Conservation (phyloP, 2,329 filamentous ascomycete species). For the Talaromyces sp. region DNA sequence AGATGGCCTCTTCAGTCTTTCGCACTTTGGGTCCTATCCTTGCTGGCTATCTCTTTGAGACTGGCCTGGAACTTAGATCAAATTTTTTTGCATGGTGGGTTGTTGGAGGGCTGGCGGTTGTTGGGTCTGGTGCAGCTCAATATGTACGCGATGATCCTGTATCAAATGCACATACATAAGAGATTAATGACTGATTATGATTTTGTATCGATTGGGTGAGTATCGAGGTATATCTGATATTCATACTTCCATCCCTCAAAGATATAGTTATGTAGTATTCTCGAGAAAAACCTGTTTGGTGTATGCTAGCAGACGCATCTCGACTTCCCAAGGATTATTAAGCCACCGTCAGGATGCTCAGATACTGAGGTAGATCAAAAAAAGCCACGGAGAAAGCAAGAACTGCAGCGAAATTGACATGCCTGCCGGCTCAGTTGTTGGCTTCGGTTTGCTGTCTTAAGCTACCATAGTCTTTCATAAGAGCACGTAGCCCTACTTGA, state of each 20-base stretch:
- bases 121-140: conserved; percentile 58
- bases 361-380: neutral
- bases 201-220: too few species aligned
- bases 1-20: conserved; percentile 54
- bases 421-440: neutral
- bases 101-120: conserved; percentile 51
- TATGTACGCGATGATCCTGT: conserved; percentile 62
- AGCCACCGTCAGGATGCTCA: neutral
- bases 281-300: too few species aligned
- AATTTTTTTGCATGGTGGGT: conserved; percentile 59
- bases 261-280: too few species aligned
- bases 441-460: neutral
- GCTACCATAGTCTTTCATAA: neutral
- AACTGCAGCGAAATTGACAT: neutral
- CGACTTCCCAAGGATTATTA: too few species aligned
- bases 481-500: neutral
- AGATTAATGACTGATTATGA: too few species aligned
- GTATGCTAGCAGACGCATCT: too few species aligned
- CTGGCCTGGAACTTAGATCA: conserved; percentile 53
- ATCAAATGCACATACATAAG: too few species aligned
- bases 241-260: too few species aligned
- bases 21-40: conserved; percentile 57
- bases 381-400: neutral
- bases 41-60: conserved; percentile 55
- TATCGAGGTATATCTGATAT: too few species aligned